These are phyloP conservation scores for Trichoderma brevicompactum DNA, from an alignment of 2,329 filamentous ascomycete species.

Conservation along the genomic window DNA sequence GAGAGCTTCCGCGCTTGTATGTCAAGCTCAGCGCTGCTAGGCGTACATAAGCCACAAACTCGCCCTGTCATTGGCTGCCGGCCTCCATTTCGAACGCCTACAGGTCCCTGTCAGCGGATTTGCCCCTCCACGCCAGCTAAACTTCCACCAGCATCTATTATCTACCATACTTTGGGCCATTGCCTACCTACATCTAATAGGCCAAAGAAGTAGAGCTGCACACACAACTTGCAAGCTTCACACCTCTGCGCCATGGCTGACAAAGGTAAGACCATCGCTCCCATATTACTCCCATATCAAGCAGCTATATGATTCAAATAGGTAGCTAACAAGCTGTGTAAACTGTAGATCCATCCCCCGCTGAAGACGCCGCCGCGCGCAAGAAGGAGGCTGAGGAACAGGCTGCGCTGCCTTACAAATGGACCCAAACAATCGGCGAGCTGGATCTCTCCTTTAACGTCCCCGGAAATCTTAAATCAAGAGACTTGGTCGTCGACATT, in stretches of 20 bases:
- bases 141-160: constrained; percentile 34
- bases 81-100: neutral
- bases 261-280: constrained; percentile 41
- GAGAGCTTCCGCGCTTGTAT: constrained; percentile 28
- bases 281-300: too few species aligned
- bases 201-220: neutral
- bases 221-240: constrained; percentile 7
- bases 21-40: neutral
- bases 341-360: constrained; percentile 55
- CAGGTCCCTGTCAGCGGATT: constrained; percentile 16
- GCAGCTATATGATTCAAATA: neutral
- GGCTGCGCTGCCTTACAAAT: constrained; percentile 91
- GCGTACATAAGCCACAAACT: neutral
- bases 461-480: constrained; percentile 80
- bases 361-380: constrained; percentile 61
- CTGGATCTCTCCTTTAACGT: constrained; percentile 79
- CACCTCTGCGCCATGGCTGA: constrained; percentile 45
- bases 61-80: constrained; percentile 6
- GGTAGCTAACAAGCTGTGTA: constrained; percentile 22
- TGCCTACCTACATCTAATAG: too few species aligned
- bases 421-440: constrained; percentile 91
- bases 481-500: constrained; percentile 81
- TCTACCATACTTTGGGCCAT: neutral
- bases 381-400: constrained; percentile 86
- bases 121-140: constrained; percentile 34